These are phyloP conservation scores for Tolypocladium album DNA, from an alignment of 2,329 filamentous ascomycete species.

Conservation along the genomic window DNA sequence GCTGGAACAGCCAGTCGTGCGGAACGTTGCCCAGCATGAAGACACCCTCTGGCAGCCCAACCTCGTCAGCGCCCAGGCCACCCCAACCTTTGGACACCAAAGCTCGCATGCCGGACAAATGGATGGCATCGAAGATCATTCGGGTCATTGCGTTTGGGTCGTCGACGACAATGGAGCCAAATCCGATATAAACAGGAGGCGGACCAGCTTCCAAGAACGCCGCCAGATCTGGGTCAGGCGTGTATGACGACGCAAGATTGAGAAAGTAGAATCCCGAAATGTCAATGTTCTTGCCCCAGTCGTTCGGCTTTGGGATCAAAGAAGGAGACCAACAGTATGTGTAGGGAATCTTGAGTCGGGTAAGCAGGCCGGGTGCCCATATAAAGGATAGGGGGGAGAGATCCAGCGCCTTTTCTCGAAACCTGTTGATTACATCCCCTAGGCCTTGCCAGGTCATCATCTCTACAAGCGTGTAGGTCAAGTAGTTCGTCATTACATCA, in stretches of 20 bases:
- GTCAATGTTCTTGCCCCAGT: conserved; percentile 63
- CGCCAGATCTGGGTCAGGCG: conserved; percentile 52
- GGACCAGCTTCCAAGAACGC: conserved; percentile 58
- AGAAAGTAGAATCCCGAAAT: conserved; percentile 72
- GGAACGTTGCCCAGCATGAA: conserved; percentile 80
- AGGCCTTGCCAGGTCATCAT: conserved; percentile 91
- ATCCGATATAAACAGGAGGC: conserved; percentile 72
- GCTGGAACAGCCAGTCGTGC: conserved; percentile 82
- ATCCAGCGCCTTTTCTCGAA: conserved; percentile 63
- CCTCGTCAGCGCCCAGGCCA: conserved; percentile 61
- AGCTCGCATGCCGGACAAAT: conserved; percentile 58
- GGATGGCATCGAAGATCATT: conserved; percentile 62
- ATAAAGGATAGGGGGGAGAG: conserved; percentile 70
- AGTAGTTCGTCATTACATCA: conserved; percentile 65
- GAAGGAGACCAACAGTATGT: conserved; percentile 86
- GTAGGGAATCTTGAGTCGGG: conserved; percentile 65
- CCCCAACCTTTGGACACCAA: conserved; percentile 85
- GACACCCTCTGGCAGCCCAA: conserved; percentile 62
- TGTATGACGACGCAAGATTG: conserved; percentile 54
- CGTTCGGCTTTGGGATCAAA: conserved; percentile 66
- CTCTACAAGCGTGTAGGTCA: conserved; percentile 76
- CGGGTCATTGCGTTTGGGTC: conserved; percentile 61
- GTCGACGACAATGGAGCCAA: conserved; percentile 73
- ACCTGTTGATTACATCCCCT: conserved; percentile 84
- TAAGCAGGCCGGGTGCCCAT: conserved; percentile 72